Conservation (phyloP, 2,329 filamentous ascomycete species). For the Colletotrichum tabaci region DNA sequence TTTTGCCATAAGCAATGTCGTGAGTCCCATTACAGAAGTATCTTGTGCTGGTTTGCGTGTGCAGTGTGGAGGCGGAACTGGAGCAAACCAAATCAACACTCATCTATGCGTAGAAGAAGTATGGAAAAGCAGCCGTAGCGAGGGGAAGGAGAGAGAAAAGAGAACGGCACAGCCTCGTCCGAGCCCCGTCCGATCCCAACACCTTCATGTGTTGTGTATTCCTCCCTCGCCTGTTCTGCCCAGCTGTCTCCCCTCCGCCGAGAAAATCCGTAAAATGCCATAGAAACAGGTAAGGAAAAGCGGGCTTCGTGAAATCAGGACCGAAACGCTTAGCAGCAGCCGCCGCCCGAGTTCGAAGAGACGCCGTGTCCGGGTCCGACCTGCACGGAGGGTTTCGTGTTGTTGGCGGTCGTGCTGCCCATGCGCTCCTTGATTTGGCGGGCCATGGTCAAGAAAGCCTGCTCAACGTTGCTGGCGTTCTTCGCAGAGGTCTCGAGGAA, state of each 20-base stretch:
- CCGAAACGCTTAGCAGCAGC: constrained; percentile 83
- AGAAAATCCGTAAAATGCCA: constrained; percentile 42
- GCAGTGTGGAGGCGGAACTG: constrained; percentile 33
- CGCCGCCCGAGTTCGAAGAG: constrained; percentile 85
- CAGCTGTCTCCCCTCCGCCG: constrained; percentile 37
- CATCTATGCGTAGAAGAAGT: constrained; percentile 43
- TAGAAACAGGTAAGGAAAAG: constrained; percentile 41
- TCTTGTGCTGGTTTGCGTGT: constrained; percentile 39
- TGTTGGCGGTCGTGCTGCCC: constrained; percentile 94
- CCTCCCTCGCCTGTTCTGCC: constrained; percentile 34
- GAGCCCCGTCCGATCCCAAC: constrained; percentile 40
- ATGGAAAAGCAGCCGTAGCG: constrained; percentile 38
- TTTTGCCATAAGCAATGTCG: constrained; percentile 27
- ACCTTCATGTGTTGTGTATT: constrained; percentile 35
- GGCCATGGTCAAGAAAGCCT: constrained; percentile 99
- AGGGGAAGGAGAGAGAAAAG: constrained; percentile 34
- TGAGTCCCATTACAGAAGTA: constrained; percentile 41
- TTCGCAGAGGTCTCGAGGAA: constrained; percentile 99
- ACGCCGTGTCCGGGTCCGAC: constrained; percentile 96
- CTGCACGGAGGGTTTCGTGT: constrained; percentile 98
- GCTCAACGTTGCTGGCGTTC: constrained; percentile 99
- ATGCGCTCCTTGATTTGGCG: constrained; percentile 99
- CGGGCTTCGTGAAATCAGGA: constrained; percentile 27
- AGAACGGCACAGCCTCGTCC: constrained; percentile 40
- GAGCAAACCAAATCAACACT: constrained; percentile 41